Evolutionary conservation across 192 early-diverging fungal species (phyloP).

Genomic region (Coemansia sp.): DNA sequence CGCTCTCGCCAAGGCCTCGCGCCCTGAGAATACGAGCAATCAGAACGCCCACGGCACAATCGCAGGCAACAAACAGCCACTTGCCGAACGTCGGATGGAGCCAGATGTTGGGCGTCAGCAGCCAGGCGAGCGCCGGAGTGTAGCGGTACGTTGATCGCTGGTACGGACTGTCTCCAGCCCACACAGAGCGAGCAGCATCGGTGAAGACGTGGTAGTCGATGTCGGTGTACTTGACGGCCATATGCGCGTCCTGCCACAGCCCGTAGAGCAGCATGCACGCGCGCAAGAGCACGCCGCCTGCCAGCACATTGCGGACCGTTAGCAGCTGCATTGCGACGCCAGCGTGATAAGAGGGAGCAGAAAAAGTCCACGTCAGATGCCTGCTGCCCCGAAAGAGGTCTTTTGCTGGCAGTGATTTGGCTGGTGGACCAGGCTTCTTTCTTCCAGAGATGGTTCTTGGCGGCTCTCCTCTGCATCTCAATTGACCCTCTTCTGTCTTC

Average conservation of each 20-base stretch:
- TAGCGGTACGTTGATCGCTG: slow-evolving; percentile 92
- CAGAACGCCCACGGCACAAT: slow-evolving; percentile 71
- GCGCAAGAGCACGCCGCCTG: slow-evolving; percentile 53
- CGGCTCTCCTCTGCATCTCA: too few relatives aligned
- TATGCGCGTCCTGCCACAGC: slow-evolving; percentile 78
- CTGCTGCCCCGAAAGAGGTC: too few relatives aligned
- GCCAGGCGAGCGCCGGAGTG: slow-evolving; percentile 88
- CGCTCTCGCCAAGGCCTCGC: slow-evolving; percentile 51
- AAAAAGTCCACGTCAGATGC: not conserved
- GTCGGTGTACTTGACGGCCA: slow-evolving; percentile 96
- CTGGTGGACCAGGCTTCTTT: too few relatives aligned
- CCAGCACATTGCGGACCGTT: slow-evolving; percentile 25
- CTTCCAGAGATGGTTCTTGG: too few relatives aligned
- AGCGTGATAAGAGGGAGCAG: not conserved
- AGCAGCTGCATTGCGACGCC: slow-evolving; percentile 12
- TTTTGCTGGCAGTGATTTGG: too few relatives aligned
- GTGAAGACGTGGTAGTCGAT: slow-evolving; percentile 97
- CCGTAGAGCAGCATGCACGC: slow-evolving; percentile 71
- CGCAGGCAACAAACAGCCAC: slow-evolving; percentile 78
- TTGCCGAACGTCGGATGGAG: slow-evolving; percentile 80
- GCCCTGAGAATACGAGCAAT: slow-evolving; percentile 47
- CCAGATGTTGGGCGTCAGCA: slow-evolving; percentile 79
- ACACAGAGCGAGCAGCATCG: slow-evolving; percentile 82
- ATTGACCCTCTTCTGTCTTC: too few relatives aligned
- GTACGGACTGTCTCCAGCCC: slow-evolving; percentile 73